phyloP scores from a whole-genome alignment of 2,329 filamentous ascomycete species.

The Alternaria alternata region DNA sequence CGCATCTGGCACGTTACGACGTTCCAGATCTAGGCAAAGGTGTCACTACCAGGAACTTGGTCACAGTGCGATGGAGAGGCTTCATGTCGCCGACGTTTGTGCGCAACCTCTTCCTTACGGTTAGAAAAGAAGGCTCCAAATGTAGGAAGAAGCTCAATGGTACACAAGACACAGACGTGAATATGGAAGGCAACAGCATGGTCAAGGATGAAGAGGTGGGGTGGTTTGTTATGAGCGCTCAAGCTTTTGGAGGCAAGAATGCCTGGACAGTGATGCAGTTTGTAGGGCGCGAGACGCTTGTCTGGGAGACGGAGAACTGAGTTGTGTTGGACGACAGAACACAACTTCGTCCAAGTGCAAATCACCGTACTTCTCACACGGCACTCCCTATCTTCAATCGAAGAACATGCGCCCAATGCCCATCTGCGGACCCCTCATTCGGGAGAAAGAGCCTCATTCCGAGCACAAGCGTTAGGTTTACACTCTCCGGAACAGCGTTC shows the following conservation, averaged over 20 bases:
- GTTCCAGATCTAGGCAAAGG: constrained; percentile 57
- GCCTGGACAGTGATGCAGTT: constrained; percentile 47
- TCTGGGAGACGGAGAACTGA: constrained; percentile 43
- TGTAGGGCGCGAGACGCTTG: constrained; percentile 41
- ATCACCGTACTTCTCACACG: not conserved
- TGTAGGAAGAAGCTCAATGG: constrained; percentile 15
- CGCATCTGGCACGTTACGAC: constrained; percentile 73
- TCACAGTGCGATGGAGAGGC: constrained; percentile 54
- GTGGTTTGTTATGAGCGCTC: constrained; percentile 46
- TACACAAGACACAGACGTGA: constrained; percentile 20
- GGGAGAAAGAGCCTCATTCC: not conserved
- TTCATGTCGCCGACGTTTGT: constrained; percentile 52
- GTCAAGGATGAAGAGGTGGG: constrained; percentile 21
- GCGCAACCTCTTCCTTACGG: constrained; percentile 35
- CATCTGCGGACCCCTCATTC: not conserved
- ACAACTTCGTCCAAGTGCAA: not conserved
- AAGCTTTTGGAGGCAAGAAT: constrained; percentile 37
- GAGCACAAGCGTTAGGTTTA: not conserved
- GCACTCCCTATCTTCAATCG: not conserved
- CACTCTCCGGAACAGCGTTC: not conserved
- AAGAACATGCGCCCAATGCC: not conserved
- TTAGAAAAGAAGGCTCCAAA: constrained; percentile 31
- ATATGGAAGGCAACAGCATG: constrained; percentile 11
- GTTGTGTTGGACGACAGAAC: not conserved
- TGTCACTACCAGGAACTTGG: constrained; percentile 33